Evolutionary conservation across 2,329 filamentous ascomycete genomes (phyloP).

Genomic region (Sphaerulina vaccinii): DNA sequence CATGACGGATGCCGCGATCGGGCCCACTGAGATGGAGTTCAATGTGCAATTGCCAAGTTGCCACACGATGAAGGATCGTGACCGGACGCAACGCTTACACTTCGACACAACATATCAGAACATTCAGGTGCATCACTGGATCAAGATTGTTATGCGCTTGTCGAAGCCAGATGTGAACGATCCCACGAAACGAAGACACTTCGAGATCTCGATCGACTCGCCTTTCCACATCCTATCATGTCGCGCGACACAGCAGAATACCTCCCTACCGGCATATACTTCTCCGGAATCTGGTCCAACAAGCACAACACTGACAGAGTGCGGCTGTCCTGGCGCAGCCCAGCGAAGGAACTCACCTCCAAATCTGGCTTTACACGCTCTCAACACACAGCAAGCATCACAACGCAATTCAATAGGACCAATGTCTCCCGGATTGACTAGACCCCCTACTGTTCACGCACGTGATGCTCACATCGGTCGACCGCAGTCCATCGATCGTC

Average conservation of each 20-base stretch:
- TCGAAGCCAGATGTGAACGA: conserved; percentile 79
- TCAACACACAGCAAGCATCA: conserved; percentile 39
- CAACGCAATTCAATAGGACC: conserved; percentile 15
- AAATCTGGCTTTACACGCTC: conserved; percentile 56
- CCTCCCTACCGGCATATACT: conserved; percentile 77
- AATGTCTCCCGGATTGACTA: conserved; percentile 50
- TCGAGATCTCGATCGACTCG: conserved; percentile 94
- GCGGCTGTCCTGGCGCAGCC: conserved; percentile 67
- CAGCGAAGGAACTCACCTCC: conserved; percentile 49
- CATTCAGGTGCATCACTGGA: conserved; percentile 93
- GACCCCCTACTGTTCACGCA: conserved; percentile 47
- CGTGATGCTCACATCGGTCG: conserved; percentile 27
- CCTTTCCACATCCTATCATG: conserved; percentile 92
- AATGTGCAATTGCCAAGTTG: conserved; percentile 90
- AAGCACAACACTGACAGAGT: conserved; percentile 49
- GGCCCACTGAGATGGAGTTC: conserved; percentile 91
- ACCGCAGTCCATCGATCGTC: conserved; percentile 51
- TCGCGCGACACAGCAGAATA: conserved; percentile 88
- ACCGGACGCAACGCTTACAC: conserved; percentile 66
- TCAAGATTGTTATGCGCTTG: conserved; percentile 94
- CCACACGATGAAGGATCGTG: conserved; percentile 73
- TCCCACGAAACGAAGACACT: conserved; percentile 77
- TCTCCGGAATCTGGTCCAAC: conserved; percentile 42
- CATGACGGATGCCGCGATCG: conserved; percentile 69
- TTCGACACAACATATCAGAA: conserved; percentile 93